These are phyloP conservation scores for Leccinum ponderosum DNA, from an alignment of 1,284 basidiomycete species.

Conservation along the genomic window DNA sequence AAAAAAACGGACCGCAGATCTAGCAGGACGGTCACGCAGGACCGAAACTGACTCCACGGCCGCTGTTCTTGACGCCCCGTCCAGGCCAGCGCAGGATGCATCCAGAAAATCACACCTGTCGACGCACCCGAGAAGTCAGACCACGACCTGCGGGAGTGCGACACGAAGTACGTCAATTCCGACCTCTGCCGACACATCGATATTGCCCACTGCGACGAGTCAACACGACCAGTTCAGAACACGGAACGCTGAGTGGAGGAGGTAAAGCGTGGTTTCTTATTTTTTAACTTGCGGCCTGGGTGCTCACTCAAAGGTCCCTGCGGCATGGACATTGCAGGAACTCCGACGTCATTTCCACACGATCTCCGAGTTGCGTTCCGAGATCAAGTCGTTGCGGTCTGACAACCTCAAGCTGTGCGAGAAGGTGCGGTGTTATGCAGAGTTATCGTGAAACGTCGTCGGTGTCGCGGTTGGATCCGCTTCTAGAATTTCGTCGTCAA, in stretches of 20 bases:
- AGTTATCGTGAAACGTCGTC: slow-evolving; percentile 79
- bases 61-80: too few relatives aligned
- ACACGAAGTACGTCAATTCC: slow-evolving; percentile 61
- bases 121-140: too few relatives aligned
- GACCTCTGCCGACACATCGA: slow-evolving; percentile 85
- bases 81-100: too few relatives aligned
- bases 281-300: background rate
- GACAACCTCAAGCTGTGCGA: slow-evolving; percentile 96
- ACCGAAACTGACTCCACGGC: too few relatives aligned
- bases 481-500: slow-evolving; percentile 43
- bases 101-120: too few relatives aligned
- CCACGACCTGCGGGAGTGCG: slow-evolving; percentile 22
- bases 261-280: background rate
- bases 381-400: slow-evolving; percentile 85
- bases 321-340: slow-evolving; percentile 52
- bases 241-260: slow-evolving; percentile 88
- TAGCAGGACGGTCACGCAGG: too few relatives aligned
- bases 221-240: slow-evolving; percentile 96
- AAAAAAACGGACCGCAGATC: too few relatives aligned
- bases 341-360: slow-evolving; percentile 91
- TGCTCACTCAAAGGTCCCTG: slow-evolving; percentile 4
- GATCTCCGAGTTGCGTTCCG: slow-evolving; percentile 86
- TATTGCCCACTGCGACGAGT: slow-evolving; percentile 93
- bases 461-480: slow-evolving; percentile 67
- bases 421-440: slow-evolving; percentile 94